Percentiles rank a stretch among this genome's conserved stretches.
phyloP scores from a whole-genome alignment of 2,329 filamentous ascomycete species.

The Pseudogymnoascus sp. region DNA sequence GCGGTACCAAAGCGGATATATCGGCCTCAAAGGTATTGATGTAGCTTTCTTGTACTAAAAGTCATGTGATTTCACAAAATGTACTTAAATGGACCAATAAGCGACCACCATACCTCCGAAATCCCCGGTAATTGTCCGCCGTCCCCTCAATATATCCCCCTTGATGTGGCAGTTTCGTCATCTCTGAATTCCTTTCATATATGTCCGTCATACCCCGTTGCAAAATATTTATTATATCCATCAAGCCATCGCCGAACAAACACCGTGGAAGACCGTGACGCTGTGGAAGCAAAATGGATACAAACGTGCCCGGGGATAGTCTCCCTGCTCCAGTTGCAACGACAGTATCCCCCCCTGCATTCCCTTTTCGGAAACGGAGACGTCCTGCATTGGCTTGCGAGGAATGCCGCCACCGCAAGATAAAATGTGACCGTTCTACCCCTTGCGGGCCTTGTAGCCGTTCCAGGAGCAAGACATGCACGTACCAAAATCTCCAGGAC shows the following conservation, averaged over 20 bases:
- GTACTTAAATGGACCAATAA: background rate
- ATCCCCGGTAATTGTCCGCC: constrained; percentile 2
- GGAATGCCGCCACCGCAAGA: constrained; percentile 41
- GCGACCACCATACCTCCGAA: background rate
- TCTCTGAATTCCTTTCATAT: background rate
- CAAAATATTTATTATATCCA: background rate
- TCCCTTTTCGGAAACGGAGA: constrained; percentile 24
- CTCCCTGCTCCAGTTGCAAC: background rate
- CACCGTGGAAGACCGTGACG: background rate
- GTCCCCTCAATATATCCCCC: background rate
- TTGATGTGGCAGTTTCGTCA: background rate
- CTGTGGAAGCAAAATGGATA: background rate
- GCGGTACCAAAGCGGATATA: background rate
- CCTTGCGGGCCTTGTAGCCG: constrained; percentile 36
- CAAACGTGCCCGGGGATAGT: background rate
- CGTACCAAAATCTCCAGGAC: constrained; percentile 23
- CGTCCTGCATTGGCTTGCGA: constrained; percentile 34
- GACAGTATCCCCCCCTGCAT: background rate
- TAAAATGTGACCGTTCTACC: constrained; percentile 39
- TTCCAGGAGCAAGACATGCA: constrained; percentile 30
- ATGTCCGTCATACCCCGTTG: constrained; percentile 1
- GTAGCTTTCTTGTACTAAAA: background rate
- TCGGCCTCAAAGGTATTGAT: background rate
- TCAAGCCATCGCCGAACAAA: background rate
- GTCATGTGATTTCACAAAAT: background rate